Evolutionary conservation across 2,329 filamentous ascomycete genomes (phyloP), one percentile per base, ranked within the genome.

Genomic region (Cladorrhinum sp.): DNA sequence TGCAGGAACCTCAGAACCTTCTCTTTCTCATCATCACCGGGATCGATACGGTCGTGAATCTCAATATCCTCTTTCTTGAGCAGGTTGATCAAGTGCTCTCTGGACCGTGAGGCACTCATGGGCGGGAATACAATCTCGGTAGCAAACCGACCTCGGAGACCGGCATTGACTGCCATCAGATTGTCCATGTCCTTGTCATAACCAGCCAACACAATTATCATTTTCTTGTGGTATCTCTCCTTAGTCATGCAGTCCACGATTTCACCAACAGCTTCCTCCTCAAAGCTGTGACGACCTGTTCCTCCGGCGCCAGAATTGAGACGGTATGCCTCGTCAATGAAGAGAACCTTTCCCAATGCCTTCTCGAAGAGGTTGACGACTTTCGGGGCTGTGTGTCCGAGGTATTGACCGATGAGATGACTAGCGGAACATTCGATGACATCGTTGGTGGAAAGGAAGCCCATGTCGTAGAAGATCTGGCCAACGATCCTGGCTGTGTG

Each of bases 391-490:
- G 87, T 91, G 0, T 90, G 86, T 0, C 89, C 89, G 0, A 89
- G 58, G 20, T 85, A 91, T 62, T 88, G 76, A 0, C 84, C 89
- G 0, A 92, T 78, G 0, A 92, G 69, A 48, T 92, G 86, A 0
- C 84, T 83, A 0, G 86, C 85, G 0, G 89, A 91, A 53, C 79
- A 82, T 57, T 91, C 86, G 0, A 85, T 70, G 0, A 91, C 85
- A 20, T 86, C 81, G 0, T 78, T 79, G 0, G 76, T 77, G 0
- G 81, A 73, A 0, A 93, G 74, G 25, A 92, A 82, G 0, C 88
- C 88, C 78, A 91, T 83, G 64, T 92, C 85, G 67, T 89, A 92
- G 68, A 84, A 92, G 0, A 92, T 76, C 63, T 90, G 82, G 1
- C 88, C 89, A 79, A 92, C 88, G 60, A 86, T 88, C 9, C 81